Conservation (phyloP, 768 basidiomycete species). For the Lactarius pseudohatsudake region DNA sequence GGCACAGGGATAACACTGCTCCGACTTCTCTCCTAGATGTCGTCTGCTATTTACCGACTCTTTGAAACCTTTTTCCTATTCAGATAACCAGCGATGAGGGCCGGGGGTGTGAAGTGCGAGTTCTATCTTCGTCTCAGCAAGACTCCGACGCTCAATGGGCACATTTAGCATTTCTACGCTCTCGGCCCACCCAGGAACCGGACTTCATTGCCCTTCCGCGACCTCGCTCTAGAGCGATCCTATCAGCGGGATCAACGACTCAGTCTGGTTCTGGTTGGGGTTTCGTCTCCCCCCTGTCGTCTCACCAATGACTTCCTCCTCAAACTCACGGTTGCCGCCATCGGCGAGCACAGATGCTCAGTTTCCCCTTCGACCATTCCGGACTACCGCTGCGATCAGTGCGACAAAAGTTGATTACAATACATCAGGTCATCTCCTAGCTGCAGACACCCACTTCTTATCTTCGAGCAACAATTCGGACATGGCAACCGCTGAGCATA, state of each 20-base stretch:
- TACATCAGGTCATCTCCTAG: not conserved
- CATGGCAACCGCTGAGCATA: not conserved
- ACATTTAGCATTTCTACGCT: no score
- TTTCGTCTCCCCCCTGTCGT: not conserved
- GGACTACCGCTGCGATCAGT: not conserved
- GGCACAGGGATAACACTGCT: not conserved
- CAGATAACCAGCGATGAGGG: not conserved
- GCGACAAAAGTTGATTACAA: not conserved
- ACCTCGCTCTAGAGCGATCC: no score
- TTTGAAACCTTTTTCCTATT: not conserved
- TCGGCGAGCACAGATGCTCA: not conserved
- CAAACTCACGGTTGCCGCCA: not conserved
- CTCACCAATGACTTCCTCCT: no score
- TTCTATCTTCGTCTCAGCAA: not conserved
- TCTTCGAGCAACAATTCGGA: not conserved
- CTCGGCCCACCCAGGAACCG: no score
- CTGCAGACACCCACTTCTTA: not conserved
- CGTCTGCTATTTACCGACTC: not conserved
- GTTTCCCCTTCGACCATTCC: not conserved
- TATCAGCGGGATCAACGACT: not conserved
- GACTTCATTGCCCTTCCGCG: no score
- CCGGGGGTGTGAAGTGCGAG: not conserved
- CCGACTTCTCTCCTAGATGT: not conserved
- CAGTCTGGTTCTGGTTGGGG: no score
- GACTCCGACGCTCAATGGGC: not conserved